Evolutionary conservation across 805 yeast genomes (phyloP).

Genomic region (Nakazawaea sp.): DNA sequence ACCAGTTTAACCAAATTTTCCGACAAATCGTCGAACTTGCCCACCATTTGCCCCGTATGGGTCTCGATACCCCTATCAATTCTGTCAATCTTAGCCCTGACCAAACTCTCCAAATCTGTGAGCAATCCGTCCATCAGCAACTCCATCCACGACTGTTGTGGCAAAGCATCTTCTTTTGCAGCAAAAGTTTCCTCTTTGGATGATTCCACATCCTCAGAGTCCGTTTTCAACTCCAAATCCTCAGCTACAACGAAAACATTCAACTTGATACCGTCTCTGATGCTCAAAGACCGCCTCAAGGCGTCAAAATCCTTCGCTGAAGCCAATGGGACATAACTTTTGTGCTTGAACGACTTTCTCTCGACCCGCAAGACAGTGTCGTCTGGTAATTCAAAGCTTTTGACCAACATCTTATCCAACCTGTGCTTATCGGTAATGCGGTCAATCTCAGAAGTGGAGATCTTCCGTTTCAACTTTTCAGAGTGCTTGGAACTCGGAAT

Average conservation of each 20-base stretch:
- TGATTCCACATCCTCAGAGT: conserved; percentile 11
- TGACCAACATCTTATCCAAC: conserved; percentile 4
- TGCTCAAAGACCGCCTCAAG: conserved; percentile 39
- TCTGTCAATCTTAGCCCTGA: no score
- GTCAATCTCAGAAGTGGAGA: neutral
- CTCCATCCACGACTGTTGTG: no score
- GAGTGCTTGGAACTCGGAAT: no score
- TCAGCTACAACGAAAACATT: conserved; percentile 10
- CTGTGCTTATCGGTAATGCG: neutral
- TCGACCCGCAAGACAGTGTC: neutral
- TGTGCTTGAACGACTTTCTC: conserved; percentile 42
- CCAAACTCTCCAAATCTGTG: neutral
- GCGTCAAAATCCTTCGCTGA: conserved; percentile 32
- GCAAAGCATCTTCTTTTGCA: neutral
- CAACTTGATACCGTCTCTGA: conserved; percentile 37
- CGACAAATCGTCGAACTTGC: no score
- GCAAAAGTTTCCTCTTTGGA: neutral
- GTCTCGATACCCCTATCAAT: no score
- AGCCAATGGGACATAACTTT: conserved; percentile 32
- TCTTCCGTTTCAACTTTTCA: no score
- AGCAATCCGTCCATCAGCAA: no score
- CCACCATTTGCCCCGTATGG: no score
- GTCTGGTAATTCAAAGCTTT: conserved; percentile 1
- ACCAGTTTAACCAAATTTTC: no score
- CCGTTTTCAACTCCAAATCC: conserved; percentile 9